Evolutionary conservation across 73 alveolate genomes (phyloP), one percentile per base, ranked within the genome.

Genomic region (Uronychia setigera): DNA sequence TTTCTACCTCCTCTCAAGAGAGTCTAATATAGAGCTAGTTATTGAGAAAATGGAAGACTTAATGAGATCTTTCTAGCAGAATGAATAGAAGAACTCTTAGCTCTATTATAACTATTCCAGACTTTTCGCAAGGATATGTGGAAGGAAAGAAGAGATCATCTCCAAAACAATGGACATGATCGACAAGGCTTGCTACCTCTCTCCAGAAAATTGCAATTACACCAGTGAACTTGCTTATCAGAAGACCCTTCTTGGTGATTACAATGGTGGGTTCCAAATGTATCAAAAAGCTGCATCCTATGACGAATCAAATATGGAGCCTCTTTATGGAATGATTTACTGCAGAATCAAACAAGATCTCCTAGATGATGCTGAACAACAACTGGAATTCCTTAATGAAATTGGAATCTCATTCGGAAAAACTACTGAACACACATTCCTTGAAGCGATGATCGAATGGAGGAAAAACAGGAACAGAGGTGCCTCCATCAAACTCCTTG

Each of bases 281-380:
- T 98, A 94, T 88, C 89, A 89, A 86, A 97, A 97, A 83, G 99
- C 99, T 76, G 95, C 98, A 0, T 93, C 95, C 33, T 81, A 93
- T 32, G 99, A 98, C 92, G 98, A 96, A 59, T 81, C 89, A 26
- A 96, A 92, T 77, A 96, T 92, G 95, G 98, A 97, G 30, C 96
- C 98, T 26, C 93, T 96, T 35, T 87, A 95, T 76, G 99, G 99
- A n/a, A 91, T 97, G 97, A 95, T 98, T 31, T 93, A 94, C 89
- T 94, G 99, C 93, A 94, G 96, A 86, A 96, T 98, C 46, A 84
- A 81, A 81, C 94, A 98, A 86, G 99, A 98, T 35, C 87, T 91
- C 85, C 94, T 92, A 46, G 96, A 96, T 58, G 99, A 98, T 88
- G 99, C 99, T n/a, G 96, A 93, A 76, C 95, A 95, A 81, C 96